Evolutionary conservation across 805 yeast genomes (phyloP), one percentile per base, ranked within the genome.

Genomic region (Brettanomyces sp.): DNA sequence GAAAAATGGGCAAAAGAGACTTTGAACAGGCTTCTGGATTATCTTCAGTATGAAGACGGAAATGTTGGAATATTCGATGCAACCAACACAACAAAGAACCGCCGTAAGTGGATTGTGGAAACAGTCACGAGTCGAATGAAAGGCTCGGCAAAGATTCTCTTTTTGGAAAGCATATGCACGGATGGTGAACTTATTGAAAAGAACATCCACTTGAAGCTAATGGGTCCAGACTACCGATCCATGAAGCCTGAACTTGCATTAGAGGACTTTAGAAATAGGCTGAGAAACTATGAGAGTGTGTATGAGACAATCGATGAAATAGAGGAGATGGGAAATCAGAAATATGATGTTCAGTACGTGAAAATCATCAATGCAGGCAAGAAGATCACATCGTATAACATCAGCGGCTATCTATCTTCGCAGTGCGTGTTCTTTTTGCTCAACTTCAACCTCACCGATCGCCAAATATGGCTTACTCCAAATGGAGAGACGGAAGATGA

Each of bases 181-280:
- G 91, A 90, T 58, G 79, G 79, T 12, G 71, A 72, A 4, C 77
- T 91, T 42, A 81, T 91, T 39, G 95, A 89, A 57, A 77, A 82
- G 50, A 91, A 91, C 63, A 84, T 91, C 42, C 71, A 86, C 43
- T 74, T 93, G 53, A 91, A 91, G 66, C 70, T 91, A 45, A 77
- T 85, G 30, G 99, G 99, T 0, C 99, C 98, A 0, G 98, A 91
- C 65, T 91, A 91, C 66, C 74, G 74, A 48, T 74, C 81, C 43
- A 88, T 89, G 87, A 91, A 91, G 59, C 86, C 86, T 2, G 79
- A 80, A 41, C 56, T 74, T 12, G 96, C 98, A 0, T 62, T 91
- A 23, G 72, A 69, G 42, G 99, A 91, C 65, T 91, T 91, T 60
- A 78, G 82, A 45, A 83, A 82, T 43, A 74, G 99, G 48, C 72